phyloP scores from a whole-genome alignment of 2,329 filamentous ascomycete genomes.

The Venturia aucupariae region DNA sequence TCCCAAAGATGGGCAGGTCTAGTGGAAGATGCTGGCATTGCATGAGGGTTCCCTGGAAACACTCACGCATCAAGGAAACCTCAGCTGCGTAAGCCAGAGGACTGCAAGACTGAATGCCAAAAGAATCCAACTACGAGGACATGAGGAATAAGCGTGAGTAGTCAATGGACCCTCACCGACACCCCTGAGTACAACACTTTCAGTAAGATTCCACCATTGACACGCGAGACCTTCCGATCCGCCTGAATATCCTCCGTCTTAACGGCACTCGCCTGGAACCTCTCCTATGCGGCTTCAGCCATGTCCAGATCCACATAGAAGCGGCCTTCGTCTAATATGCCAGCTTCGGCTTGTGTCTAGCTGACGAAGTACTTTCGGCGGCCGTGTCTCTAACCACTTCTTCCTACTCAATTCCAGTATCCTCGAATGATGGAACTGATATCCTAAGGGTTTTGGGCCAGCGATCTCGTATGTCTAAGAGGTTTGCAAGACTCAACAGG shows the following conservation, averaged over 20 bases:
- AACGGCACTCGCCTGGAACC: not conserved
- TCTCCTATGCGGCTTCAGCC: not conserved
- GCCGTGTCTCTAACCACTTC: no score
- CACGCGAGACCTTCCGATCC: not conserved
- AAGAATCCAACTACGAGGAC: no score
- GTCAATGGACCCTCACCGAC: no score
- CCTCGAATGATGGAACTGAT: no score
- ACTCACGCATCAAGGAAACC: no score
- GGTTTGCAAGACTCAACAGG: not conserved
- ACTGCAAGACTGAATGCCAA: no score
- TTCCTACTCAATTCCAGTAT: no score
- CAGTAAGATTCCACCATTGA: not conserved
- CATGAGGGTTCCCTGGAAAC: not conserved
- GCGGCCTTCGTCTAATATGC: not conserved
- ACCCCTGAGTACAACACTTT: not conserved
- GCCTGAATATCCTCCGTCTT: not conserved
- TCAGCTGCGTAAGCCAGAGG: no score
- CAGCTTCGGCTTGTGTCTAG: no score
- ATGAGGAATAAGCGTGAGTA: no score
- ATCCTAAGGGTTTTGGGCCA: not conserved
- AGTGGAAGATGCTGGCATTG: not conserved
- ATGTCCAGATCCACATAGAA: not conserved
- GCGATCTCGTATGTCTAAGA: not conserved
- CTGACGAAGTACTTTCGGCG: no score
- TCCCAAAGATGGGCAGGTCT: not conserved